These are phyloP conservation scores for Stereum hirsutum DNA, from an alignment of 1,284 basidiomycete genomes.

Conservation along the genomic window DNA sequence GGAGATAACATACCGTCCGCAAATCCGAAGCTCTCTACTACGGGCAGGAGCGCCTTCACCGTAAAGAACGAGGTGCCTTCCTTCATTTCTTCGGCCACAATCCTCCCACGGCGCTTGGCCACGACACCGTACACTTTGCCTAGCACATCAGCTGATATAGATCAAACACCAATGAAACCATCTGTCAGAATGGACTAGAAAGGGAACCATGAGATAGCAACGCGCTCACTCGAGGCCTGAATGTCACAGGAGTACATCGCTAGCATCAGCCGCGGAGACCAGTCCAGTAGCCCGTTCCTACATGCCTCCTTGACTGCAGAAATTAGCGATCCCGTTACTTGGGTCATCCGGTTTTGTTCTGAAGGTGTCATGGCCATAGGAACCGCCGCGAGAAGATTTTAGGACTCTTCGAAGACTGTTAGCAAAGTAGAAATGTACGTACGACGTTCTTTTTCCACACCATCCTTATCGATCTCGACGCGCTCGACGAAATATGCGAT, in stretches of 20 bases:
- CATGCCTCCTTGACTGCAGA: conserved; percentile 87
- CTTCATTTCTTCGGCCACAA: conserved; percentile 97
- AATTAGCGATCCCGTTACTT: conserved; percentile 85
- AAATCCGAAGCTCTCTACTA: conserved; percentile 97
- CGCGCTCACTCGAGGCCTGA: conserved; percentile 94
- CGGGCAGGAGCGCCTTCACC: conserved; percentile 85
- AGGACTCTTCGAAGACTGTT: too few relatives aligned
- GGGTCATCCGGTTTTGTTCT: conserved; percentile 64
- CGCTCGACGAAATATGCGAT: conserved; percentile 87
- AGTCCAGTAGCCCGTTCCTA: conserved; percentile 84
- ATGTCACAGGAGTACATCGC: conserved; percentile 99
- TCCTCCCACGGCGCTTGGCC: conserved; percentile 81
- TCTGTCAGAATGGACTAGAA: conserved; percentile 3
- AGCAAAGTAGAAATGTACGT: conserved; percentile 17
- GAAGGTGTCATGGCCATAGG: conserved; percentile 12
- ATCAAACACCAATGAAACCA: too few relatives aligned
- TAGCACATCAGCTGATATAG: conserved; percentile 87
- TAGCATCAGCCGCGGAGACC: conserved; percentile 95
- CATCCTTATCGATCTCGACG: conserved; percentile 54
- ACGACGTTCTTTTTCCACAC: conserved; percentile 59
- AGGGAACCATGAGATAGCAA: conserved; percentile 21
- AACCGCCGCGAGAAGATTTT: background rate
- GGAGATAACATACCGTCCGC: conserved; percentile 67
- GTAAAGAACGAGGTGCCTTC: conserved; percentile 96
- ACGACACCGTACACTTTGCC: conserved; percentile 98